Conservation (phyloP, 306 rosid species). For the Medicago truncatula region MtrunA17r5.0-ANR NC_053042.1:41060001-41060500, state of each 20-base stretch:
- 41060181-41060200: neutral
- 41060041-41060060: constrained; percentile 51
- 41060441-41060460: constrained; percentile 25
- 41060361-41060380: constrained; percentile 80
- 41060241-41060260: constrained; percentile 25
- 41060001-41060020: constrained; percentile 79
- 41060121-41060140: neutral
- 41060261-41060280: constrained; percentile 32
- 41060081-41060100: neutral
- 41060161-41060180: neutral
- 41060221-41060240: constrained; percentile 33
- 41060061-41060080: constrained; percentile 5
- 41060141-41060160: neutral
- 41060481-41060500: constrained; percentile 12
- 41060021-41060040: constrained; percentile 90
- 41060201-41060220: constrained; percentile 20
- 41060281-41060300: constrained; percentile 70
- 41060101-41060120: too few relatives aligned
- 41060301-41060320: constrained; percentile 93
- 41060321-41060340: constrained; percentile 73
- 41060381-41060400: constrained; percentile 65
- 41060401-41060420: constrained; percentile 58
- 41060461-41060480: constrained; percentile 8
- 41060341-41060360: constrained; percentile 83
- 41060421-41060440: constrained; percentile 30